Evolutionary conservation across 2,329 filamentous ascomycete genomes (phyloP).

Genomic region (Escovopsis weberi): DNA sequence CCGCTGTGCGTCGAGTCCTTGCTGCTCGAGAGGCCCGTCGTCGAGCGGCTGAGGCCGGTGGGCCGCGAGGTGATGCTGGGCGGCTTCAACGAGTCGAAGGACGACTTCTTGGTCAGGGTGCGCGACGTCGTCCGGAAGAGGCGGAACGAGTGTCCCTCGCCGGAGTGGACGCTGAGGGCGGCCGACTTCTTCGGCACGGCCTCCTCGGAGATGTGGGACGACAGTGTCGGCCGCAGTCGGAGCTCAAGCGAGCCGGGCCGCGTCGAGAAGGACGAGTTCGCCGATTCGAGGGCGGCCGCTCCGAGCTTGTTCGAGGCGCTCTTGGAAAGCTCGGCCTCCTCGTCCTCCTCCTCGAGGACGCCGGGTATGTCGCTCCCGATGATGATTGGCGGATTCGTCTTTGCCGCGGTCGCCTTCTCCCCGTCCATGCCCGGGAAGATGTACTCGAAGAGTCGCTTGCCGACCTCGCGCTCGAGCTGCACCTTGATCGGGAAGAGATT

Average conservation of each 20-base stretch:
- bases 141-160: conserved; percentile 35
- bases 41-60: conserved; percentile 27
- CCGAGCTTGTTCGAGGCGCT: conserved; percentile 24
- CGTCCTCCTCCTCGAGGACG: conserved; percentile 33
- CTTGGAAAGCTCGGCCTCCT: conserved; percentile 30
- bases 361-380: conserved; percentile 22
- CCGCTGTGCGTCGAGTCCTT: conserved; percentile 19
- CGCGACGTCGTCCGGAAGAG: conserved; percentile 35
- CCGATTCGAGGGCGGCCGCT: conserved; percentile 23
- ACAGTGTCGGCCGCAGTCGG: conserved; percentile 70
- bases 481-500: conserved; percentile 86
- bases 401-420: conserved; percentile 33
- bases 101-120: conserved; percentile 35
- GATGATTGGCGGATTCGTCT: conserved; percentile 42
- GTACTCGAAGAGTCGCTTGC: conserved; percentile 89
- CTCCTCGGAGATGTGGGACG: conserved; percentile 31
- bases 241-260: conserved; percentile 65
- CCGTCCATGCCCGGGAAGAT: conserved; percentile 76
- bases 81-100: conserved; percentile 39
- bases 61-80: conserved; percentile 23
- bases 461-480: conserved; percentile 83
- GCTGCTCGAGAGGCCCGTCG: conserved; percentile 28
- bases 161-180: conserved; percentile 32
- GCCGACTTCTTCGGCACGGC: conserved; percentile 25
- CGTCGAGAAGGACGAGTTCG: conserved; percentile 38